Evolutionary conservation across 2,329 filamentous ascomycete genomes (phyloP).

Genomic region (Biscogniauxia mediterranea): DNA sequence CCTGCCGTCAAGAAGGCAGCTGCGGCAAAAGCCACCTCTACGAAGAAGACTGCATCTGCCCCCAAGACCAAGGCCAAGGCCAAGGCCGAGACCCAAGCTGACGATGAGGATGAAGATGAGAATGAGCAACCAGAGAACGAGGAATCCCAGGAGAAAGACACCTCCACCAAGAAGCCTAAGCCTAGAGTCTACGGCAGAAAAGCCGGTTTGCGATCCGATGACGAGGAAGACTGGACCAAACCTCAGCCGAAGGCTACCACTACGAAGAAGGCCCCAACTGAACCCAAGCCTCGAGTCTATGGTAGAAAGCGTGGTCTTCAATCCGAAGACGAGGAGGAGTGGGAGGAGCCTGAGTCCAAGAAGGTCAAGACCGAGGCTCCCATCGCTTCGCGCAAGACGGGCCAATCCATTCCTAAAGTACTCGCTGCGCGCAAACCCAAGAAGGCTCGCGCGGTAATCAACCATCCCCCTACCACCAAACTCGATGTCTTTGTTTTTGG

Average conservation of each 20-base stretch:
- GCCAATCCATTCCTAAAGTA: not conserved
- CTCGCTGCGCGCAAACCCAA: not conserved
- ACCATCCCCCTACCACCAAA: constrained; percentile 22
- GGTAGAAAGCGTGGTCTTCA: constrained; percentile 15
- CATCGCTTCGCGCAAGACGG: not conserved
- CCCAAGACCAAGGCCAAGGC: not conserved
- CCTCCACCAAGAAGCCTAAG: constrained; percentile 5
- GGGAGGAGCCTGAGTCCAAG: constrained; percentile 9
- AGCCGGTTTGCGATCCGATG: too few relatives aligned
- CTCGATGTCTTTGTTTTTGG: constrained; percentile 57
- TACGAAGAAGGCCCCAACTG: not conserved
- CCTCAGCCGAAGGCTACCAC: not conserved
- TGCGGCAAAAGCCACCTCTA: constrained; percentile 4
- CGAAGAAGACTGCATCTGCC: constrained; percentile 10
- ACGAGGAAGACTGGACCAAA: too few relatives aligned
- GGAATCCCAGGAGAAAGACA: constrained; percentile 7
- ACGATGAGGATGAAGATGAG: constrained; percentile 4
- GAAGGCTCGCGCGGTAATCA: constrained; percentile 14
- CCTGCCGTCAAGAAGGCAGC: not conserved
- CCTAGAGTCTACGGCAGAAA: not conserved
- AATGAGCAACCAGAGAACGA: constrained; percentile 4
- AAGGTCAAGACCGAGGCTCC: constrained; percentile 9
- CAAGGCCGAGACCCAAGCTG: not conserved
- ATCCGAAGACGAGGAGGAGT: constrained; percentile 13
- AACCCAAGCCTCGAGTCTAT: constrained; percentile 3